These are phyloP conservation scores for Endocalyx cinctus DNA, from an alignment of 2,329 filamentous ascomycete genomes.

Conservation along the genomic window DNA sequence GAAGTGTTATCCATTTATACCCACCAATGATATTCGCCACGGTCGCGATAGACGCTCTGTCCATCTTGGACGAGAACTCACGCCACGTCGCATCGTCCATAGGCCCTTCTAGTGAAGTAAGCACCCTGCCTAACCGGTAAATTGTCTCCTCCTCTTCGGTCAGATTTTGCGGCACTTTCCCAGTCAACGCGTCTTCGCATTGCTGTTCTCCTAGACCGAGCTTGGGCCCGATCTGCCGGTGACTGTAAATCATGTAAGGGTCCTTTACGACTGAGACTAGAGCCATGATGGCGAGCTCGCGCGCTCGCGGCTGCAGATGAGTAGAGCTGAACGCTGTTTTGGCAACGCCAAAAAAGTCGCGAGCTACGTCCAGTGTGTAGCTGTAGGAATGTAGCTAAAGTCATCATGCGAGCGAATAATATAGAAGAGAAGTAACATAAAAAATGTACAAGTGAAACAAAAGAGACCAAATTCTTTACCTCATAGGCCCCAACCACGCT, in stretches of 20 bases:
- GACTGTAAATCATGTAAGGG: constrained; percentile 10
- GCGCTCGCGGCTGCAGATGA: constrained; percentile 4
- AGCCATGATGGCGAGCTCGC: constrained; percentile 9
- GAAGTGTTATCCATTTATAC: constrained; percentile 8
- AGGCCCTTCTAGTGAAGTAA: constrained; percentile 3
- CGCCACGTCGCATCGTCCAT: constrained; percentile 8
- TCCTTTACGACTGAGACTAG: constrained; percentile 3
- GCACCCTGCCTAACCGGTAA: constrained; percentile 3
- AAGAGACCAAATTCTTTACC: too few relatives aligned
- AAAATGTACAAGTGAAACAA: too few relatives aligned
- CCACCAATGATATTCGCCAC: constrained; percentile 6
- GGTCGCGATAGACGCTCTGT: constrained; percentile 6
- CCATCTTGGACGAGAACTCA: constrained; percentile 3
- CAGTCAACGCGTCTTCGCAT: constrained; percentile 5
- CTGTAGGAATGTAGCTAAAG: background rate
- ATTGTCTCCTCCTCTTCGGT: constrained; percentile 7
- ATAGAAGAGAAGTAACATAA: too few relatives aligned
- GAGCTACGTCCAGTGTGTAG: constrained; percentile 3
- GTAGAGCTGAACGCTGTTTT: constrained; percentile 2
- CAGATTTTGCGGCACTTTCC: constrained; percentile 4
- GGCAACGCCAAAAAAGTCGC: constrained; percentile 3
- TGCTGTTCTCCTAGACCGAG: constrained; percentile 7
- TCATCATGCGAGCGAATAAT: background rate
- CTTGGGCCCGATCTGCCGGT: constrained; percentile 1
- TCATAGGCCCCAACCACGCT: constrained; percentile 5